phyloP scores from a whole-genome alignment of 495 filamentous ascomycete genomes.

The Alectoria sarmentosa region DNA sequence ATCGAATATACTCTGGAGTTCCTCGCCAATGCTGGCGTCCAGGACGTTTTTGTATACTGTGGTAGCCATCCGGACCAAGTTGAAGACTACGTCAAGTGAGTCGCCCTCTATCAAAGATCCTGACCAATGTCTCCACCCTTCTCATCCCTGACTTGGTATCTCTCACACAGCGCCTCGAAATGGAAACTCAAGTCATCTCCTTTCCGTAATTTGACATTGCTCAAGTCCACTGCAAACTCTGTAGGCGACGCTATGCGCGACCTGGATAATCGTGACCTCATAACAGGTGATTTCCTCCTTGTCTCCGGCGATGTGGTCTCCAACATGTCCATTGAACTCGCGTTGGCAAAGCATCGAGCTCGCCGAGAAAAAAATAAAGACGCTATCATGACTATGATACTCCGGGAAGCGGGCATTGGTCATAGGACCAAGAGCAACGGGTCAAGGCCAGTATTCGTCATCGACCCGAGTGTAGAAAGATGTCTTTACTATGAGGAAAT shows the following conservation, averaged over 20 bases:
- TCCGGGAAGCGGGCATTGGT: slow-evolving; percentile 65
- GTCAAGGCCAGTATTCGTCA: slow-evolving; percentile 72
- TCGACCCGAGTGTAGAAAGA: slow-evolving; percentile 71
- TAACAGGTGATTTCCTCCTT: slow-evolving; percentile 84
- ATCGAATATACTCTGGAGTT: slow-evolving; percentile 98
- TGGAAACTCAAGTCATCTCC: slow-evolving; percentile 68
- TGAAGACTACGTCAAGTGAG: slow-evolving; percentile 71
- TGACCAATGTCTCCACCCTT: neutral
- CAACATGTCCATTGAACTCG: slow-evolving; percentile 75
- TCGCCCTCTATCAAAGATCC: neutral
- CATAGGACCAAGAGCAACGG: slow-evolving; percentile 70
- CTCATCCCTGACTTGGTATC: neutral
- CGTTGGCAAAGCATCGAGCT: slow-evolving; percentile 70
- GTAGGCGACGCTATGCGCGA: slow-evolving; percentile 95
- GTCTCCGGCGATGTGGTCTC: slow-evolving; percentile 93
- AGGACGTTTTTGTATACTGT: slow-evolving; percentile 88
- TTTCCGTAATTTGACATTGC: slow-evolving; percentile 74
- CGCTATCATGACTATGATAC: slow-evolving; percentile 96
- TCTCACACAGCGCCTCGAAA: slow-evolving; percentile 50
- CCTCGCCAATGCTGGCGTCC: slow-evolving; percentile 84
- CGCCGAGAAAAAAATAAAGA: slow-evolving; percentile 82
- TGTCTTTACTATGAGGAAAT: slow-evolving; percentile 92
- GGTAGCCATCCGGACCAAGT: slow-evolving; percentile 84
- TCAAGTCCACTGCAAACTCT: slow-evolving; percentile 80
- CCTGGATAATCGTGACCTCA: slow-evolving; percentile 76